Evolutionary conservation across 2,329 filamentous ascomycete genomes (phyloP).

Genomic region (Cercospora zeae-maydis): DNA sequence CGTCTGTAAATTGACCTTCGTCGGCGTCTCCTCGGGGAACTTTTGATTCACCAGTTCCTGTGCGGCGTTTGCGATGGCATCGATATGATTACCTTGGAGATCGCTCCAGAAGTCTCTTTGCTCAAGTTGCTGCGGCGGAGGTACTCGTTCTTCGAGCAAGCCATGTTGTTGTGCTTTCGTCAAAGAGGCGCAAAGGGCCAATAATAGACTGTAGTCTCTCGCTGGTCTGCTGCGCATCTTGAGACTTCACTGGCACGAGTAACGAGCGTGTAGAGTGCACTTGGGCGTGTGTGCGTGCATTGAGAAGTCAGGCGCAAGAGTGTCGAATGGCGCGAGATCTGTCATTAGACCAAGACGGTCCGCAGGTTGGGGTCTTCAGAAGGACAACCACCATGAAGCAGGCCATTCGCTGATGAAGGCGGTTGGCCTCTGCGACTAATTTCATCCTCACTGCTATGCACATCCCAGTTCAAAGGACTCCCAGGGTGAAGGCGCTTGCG

Average conservation of each 20-base stretch:
- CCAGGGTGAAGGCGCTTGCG: neutral
- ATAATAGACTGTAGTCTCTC: neutral
- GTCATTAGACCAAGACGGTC: neutral
- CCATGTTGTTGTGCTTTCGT: neutral
- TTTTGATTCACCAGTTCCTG: slow-evolving; percentile 1
- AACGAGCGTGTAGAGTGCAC: slow-evolving; percentile 1
- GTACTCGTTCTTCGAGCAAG: neutral
- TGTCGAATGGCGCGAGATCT: neutral
- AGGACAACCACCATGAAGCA: neutral
- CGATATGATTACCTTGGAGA: slow-evolving; percentile 4
- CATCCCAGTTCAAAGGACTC: neutral
- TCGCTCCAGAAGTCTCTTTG: slow-evolving; percentile 1
- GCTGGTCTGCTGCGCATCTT: slow-evolving; percentile 6
- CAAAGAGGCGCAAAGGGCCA: neutral
- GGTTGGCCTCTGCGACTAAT: neutral
- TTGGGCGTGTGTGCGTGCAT: neutral
- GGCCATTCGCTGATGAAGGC: neutral
- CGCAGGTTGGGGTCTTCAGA: neutral
- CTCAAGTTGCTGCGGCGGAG: neutral
- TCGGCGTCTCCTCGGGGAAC: slow-evolving; percentile 1
- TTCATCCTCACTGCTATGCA: neutral
- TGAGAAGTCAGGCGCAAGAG: neutral
- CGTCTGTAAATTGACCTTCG: slow-evolving; percentile 3
- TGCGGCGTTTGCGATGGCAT: slow-evolving; percentile 3
- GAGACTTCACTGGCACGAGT: neutral